Conservation (phyloP, 1,139 yeast genomes). For the Nakaseomyces delphensis region DNA sequence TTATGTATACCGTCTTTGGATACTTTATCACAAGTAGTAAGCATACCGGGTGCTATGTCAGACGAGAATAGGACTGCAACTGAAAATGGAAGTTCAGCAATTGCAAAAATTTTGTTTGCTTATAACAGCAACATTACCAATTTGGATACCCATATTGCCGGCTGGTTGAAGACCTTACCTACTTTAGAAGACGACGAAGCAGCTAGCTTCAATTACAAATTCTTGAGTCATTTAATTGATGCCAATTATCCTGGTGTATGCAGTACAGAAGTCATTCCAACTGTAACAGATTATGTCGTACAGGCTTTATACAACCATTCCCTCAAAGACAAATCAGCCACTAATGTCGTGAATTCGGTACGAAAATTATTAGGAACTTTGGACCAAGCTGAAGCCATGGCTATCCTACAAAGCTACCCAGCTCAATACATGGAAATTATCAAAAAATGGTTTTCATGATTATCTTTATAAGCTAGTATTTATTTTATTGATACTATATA, state of each 20-base stretch:
- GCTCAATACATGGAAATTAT: conserved; percentile 53
- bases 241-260: conserved; percentile 54
- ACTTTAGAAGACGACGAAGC: conserved; percentile 79
- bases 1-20: conserved; percentile 62
- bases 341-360: conserved; percentile 52
- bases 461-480: not conserved
- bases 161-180: conserved; percentile 81
- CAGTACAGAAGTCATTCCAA: conserved; percentile 44
- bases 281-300: conserved; percentile 62
- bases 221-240: conserved; percentile 65
- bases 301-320: conserved; percentile 68
- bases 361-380: conserved; percentile 39
- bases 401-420: conserved; percentile 54
- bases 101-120: conserved; percentile 66
- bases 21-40: conserved; percentile 63
- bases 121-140: conserved; percentile 52
- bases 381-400: conserved; percentile 58
- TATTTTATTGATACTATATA: not conserved
- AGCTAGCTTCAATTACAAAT: conserved; percentile 78
- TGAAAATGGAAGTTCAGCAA: conserved; percentile 74
- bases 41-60: conserved; percentile 75
- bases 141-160: conserved; percentile 52
- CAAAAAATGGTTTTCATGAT: conserved; percentile 51
- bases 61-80: conserved; percentile 83
- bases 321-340: conserved; percentile 62